Percentiles rank a stretch among this genome's conserved stretches.
Conservation (phyloP, 1,284 basidiomycete genomes). For the Tremellales sp. region DNA sequence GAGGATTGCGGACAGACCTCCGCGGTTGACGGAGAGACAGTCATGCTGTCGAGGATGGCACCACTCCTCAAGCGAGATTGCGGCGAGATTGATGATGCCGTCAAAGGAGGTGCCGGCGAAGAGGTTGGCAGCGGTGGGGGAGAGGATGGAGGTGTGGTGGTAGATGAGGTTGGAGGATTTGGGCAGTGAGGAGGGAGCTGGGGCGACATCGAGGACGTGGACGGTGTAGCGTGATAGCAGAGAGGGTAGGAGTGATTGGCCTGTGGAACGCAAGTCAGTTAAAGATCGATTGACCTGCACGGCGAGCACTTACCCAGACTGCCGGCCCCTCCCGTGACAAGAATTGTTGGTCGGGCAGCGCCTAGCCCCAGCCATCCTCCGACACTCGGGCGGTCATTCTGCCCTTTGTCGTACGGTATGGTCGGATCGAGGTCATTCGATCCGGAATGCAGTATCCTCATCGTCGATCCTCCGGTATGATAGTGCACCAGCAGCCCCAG, state of each 20-base stretch:
- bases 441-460: no score
- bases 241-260: conserved; percentile 27
- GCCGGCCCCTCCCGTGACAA: conserved; percentile 44
- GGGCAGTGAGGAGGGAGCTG: conserved; percentile 19
- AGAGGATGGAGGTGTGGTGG: conserved; percentile 27
- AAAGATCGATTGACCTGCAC: background rate
- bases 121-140: conserved; percentile 8
- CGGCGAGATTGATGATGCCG: conserved; percentile 37
- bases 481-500: no score
- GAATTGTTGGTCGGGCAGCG: no score
- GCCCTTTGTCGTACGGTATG: no score
- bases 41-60: no score
- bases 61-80: no score
- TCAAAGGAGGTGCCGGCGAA: conserved; percentile 20
- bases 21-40: no score
- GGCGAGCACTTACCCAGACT: conserved; percentile 29
- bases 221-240: conserved; percentile 25
- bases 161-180: conserved; percentile 14
- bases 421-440: no score
- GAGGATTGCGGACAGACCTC: no score
- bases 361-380: no score
- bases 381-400: no score
- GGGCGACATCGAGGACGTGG: conserved; percentile 32
- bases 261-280: conserved; percentile 14
- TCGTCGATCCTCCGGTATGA: no score